Conservation (phyloP, 2,329 filamentous ascomycete genomes). For the Cordyceps javanica region DNA sequence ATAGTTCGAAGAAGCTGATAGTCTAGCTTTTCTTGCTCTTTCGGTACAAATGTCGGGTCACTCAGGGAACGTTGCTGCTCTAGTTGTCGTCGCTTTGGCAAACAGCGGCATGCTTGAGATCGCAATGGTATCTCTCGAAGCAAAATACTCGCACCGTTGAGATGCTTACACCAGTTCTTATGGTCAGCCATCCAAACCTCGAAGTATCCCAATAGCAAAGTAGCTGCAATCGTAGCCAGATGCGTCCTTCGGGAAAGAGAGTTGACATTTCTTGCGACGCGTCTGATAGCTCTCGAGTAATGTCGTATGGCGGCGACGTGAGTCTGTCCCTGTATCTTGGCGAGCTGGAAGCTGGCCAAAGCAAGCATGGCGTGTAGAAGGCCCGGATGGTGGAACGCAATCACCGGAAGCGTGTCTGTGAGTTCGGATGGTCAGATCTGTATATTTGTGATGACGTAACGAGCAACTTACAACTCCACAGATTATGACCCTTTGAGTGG, state of each 20-base stretch:
- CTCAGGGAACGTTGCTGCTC: constrained; percentile 11
- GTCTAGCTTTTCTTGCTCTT: constrained; percentile 35
- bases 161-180: constrained; percentile 89
- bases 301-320: constrained; percentile 82
- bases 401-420: constrained; percentile 70
- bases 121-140: constrained; percentile 76
- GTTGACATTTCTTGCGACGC: constrained; percentile 69
- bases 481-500: constrained; percentile 54
- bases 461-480: constrained; percentile 52
- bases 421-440: constrained; percentile 19
- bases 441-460: neutral
- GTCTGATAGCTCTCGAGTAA: constrained; percentile 78
- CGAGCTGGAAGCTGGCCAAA: constrained; percentile 79
- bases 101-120: constrained; percentile 64
- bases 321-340: constrained; percentile 68
- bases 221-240: constrained; percentile 80
- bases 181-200: constrained; percentile 95
- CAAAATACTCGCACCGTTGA: constrained; percentile 76
- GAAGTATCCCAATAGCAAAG: constrained; percentile 80
- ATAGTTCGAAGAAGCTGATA: constrained; percentile 35
- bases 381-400: constrained; percentile 78
- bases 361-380: constrained; percentile 88
- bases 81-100: constrained; percentile 49
- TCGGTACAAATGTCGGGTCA: constrained; percentile 5
- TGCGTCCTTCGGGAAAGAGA: constrained; percentile 63